Conservation (phyloP, 139 green algal genomes). For the Asterochloris erici region DNA sequence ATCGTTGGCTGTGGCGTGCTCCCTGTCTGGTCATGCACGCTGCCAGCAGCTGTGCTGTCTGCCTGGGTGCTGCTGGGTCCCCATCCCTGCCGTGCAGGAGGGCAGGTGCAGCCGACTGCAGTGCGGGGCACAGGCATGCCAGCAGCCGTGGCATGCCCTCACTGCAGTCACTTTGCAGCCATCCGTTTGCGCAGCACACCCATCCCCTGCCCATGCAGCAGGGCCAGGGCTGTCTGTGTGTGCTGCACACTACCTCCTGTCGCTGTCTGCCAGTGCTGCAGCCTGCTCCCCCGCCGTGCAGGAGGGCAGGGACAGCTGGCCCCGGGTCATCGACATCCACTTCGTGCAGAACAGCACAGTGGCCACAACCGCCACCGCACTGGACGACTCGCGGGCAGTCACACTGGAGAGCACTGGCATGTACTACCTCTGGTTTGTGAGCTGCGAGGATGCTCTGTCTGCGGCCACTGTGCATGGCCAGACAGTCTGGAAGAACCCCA, state of each 20-base stretch:
- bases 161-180: no score
- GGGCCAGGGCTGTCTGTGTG: no score
- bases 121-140: no score
- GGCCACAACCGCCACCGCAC: slow-evolving; percentile 14
- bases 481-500: slow-evolving; percentile 71
- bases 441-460: slow-evolving; percentile 55
- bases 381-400: slow-evolving; percentile 29
- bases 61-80: no score
- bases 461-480: slow-evolving; percentile 44
- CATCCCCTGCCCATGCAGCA: no score
- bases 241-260: neutral
- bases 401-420: slow-evolving; percentile 57
- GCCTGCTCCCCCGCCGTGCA: neutral
- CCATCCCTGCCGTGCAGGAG: no score
- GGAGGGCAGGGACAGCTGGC: slow-evolving; percentile 37
- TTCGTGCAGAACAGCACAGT: slow-evolving; percentile 50
- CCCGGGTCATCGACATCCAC: slow-evolving; percentile 45
- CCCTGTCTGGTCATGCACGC: no score
- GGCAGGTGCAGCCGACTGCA: no score
- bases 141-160: no score
- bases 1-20: no score
- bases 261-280: neutral
- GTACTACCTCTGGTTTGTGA: slow-evolving; percentile 77
- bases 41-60: no score
- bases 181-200: no score